Percentiles rank a stretch among this genome's conserved stretches.
phyloP scores from a whole-genome alignment of 2,329 filamentous ascomycete genomes.

The Talaromyces sp. region DNA sequence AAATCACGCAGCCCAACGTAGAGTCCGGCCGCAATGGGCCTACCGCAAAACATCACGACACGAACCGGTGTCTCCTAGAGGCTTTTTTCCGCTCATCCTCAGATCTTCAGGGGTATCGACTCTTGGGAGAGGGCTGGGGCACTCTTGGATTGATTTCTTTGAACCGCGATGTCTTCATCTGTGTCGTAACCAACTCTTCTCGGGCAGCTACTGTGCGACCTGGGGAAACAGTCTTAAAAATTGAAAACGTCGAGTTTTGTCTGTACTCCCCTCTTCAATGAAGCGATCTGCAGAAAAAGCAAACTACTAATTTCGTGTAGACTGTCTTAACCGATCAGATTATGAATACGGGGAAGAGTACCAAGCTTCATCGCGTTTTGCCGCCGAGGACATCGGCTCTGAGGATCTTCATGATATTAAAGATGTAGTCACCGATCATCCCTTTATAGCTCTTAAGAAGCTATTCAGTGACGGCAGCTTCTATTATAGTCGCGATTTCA shows the following conservation, averaged over 20 bases:
- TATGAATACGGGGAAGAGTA: constrained; percentile 73
- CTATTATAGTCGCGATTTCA: constrained; percentile 96
- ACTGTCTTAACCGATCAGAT: constrained; percentile 81
- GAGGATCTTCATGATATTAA: constrained; percentile 55
- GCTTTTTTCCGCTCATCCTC: constrained; percentile 65
- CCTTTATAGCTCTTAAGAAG: constrained; percentile 86
- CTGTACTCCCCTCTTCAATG: constrained; percentile 24
- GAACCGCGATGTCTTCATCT: constrained; percentile 81
- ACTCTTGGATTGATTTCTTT: constrained; percentile 86
- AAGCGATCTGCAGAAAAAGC: not conserved
- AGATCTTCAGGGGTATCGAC: constrained; percentile 72
- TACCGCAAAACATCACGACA: constrained; percentile 29
- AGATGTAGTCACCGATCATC: constrained; percentile 75
- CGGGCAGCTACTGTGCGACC: constrained; percentile 79
- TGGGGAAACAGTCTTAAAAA: constrained; percentile 84
- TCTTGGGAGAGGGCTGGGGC: constrained; percentile 75
- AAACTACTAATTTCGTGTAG: constrained; percentile 37
- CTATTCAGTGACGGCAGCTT: constrained; percentile 90
- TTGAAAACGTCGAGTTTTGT: constrained; percentile 80
- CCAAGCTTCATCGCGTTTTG: constrained; percentile 53
- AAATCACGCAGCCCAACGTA: constrained; percentile 62
- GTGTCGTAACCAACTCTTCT: constrained; percentile 76
- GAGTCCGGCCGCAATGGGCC: constrained; percentile 51
- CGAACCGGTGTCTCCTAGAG: constrained; percentile 78
- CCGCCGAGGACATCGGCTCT: constrained; percentile 53